Conservation (phyloP, 176 grass and related monocot genomes). For the Lolium multiflorum region DNA sequence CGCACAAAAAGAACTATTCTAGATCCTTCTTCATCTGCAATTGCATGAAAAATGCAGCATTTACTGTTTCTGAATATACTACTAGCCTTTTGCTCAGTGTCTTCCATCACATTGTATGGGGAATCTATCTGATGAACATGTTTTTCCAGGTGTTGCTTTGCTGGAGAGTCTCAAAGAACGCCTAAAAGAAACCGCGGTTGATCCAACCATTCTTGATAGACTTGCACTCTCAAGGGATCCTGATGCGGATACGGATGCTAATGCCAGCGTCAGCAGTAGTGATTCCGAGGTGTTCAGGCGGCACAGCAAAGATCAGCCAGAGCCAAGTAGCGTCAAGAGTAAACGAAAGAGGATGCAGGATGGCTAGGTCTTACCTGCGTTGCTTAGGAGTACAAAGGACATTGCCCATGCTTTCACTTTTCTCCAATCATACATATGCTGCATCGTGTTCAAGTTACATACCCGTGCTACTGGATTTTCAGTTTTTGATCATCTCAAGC, state of each 20-base stretch:
- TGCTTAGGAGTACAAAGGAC: neutral
- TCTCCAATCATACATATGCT: too few species aligned
- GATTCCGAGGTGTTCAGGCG: neutral
- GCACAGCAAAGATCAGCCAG: neutral
- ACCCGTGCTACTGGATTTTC: neutral
- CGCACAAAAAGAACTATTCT: neutral
- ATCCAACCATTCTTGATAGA: constrained; percentile 44
- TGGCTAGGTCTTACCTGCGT: neutral
- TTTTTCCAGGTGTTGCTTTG: constrained; percentile 58
- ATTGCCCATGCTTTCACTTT: too few species aligned
- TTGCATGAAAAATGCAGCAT: neutral
- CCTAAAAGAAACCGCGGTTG: constrained; percentile 21
- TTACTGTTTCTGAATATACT: neutral
- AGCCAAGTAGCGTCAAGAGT: too few species aligned
- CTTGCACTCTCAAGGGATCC: constrained; percentile 45
- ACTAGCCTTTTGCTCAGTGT: neutral
- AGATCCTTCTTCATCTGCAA: neutral
- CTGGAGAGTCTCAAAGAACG: constrained; percentile 57
- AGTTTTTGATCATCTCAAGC: neutral
- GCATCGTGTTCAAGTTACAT: too few species aligned
- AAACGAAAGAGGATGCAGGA: neutral
- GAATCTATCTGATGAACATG: neutral
- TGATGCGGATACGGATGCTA: neutral
- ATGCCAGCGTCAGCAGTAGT: neutral
- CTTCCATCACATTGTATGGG: constrained; percentile 8